These are phyloP conservation scores for Huntiella decipiens DNA, from an alignment of 2,329 filamentous ascomycete species.

Conservation along the genomic window DNA sequence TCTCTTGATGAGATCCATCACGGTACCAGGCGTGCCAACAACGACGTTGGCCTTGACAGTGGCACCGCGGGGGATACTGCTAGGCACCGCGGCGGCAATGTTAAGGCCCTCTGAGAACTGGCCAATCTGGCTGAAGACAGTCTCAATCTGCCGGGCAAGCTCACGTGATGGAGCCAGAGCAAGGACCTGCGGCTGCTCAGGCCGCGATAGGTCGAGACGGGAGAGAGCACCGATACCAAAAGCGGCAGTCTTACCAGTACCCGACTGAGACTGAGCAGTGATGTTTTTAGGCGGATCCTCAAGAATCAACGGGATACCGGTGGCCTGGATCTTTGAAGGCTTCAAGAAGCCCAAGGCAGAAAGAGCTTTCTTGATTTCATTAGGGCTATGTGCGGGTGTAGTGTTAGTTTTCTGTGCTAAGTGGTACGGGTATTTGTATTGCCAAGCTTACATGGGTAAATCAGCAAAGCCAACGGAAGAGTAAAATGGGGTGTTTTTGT, in stretches of 20 bases:
- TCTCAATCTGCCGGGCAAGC: conserved; percentile 82
- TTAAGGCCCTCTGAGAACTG: conserved; percentile 59
- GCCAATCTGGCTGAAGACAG: conserved; percentile 68
- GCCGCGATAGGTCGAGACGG: conserved; percentile 55
- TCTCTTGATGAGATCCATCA: conserved; percentile 68
- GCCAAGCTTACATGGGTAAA: conserved; percentile 48
- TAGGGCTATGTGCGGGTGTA: conserved; percentile 15
- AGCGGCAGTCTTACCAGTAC: conserved; percentile 92
- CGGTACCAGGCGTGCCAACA: conserved; percentile 85
- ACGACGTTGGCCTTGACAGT: conserved; percentile 60
- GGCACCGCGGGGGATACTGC: conserved; percentile 48
- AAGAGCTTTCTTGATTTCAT: conserved; percentile 55
- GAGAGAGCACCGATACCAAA: conserved; percentile 86
- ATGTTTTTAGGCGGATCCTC: conserved; percentile 76
- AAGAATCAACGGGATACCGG: conserved; percentile 76
- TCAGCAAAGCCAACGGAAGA: conserved; percentile 73
- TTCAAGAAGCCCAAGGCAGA: conserved; percentile 73
- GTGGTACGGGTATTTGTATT: background rate
- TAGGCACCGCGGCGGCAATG: conserved; percentile 68
- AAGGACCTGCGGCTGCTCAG: conserved; percentile 61
- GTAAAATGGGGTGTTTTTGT: conserved; percentile 71
- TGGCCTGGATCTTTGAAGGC: conserved; percentile 95
- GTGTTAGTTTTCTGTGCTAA: conserved; percentile 3
- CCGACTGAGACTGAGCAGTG: conserved; percentile 97
- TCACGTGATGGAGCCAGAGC: conserved; percentile 86